phyloP scores from a whole-genome alignment of 2,329 filamentous ascomycete genomes.

The Apiospora arundinis region DNA sequence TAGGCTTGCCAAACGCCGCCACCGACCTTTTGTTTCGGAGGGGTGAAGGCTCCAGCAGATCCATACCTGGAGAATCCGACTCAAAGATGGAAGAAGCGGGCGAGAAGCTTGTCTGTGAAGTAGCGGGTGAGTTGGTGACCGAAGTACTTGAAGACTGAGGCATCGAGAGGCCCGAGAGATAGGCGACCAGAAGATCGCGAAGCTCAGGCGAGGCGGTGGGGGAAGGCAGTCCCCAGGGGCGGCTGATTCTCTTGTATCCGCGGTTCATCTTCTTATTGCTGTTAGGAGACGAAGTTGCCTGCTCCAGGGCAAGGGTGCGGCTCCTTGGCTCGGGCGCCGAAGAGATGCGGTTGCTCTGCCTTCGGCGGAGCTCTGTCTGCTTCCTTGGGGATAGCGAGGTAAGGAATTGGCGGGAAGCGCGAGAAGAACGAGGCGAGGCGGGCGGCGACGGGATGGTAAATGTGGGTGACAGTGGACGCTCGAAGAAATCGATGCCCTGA shows the following conservation, averaged over 20 bases:
- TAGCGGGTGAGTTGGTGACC: constrained; percentile 27
- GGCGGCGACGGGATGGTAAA: constrained; percentile 17
- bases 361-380: constrained; percentile 31
- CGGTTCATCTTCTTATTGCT: constrained; percentile 31
- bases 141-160: constrained; percentile 26
- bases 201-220: constrained; percentile 29
- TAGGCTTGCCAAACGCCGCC: constrained; percentile 27
- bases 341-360: constrained; percentile 32
- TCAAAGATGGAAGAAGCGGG: constrained; percentile 23
- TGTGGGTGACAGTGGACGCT: constrained; percentile 23
- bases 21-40: constrained; percentile 20
- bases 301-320: constrained; percentile 1
- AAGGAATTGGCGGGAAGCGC: constrained; percentile 32
- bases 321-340: constrained; percentile 25
- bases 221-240: constrained; percentile 30
- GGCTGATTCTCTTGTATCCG: constrained; percentile 36
- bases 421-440: constrained; percentile 26
- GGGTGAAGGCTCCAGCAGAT: constrained; percentile 33
- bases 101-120: constrained; percentile 22
- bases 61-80: constrained; percentile 27
- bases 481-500: constrained; percentile 38
- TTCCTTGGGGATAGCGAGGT: constrained; percentile 34
- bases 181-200: constrained; percentile 32
- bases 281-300: background rate
- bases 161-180: constrained; percentile 26